Evolutionary conservation across 371 early-diverging fungal genomes (phyloP).

Genomic region (Mortierella polycephala): DNA sequence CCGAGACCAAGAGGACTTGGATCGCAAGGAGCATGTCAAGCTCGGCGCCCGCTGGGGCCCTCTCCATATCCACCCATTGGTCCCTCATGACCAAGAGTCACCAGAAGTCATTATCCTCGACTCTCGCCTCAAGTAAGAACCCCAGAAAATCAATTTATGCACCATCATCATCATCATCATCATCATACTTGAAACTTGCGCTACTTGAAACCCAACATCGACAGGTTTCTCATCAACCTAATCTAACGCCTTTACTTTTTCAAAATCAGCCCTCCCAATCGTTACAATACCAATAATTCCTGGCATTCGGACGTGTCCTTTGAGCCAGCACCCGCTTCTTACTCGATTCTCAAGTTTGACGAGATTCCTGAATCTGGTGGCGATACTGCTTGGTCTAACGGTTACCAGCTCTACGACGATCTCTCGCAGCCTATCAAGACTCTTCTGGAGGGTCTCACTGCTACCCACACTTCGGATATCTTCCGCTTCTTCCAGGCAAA

Average conservation of each 20-base stretch:
- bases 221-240: neutral
- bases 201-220: neutral
- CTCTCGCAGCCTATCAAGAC: conserved; percentile 64
- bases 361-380: conserved; percentile 69
- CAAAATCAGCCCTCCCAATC: conserved; percentile 20
- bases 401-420: conserved; percentile 69
- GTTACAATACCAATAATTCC: conserved; percentile 55
- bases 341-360: conserved; percentile 66
- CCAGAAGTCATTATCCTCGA: conserved; percentile 52
- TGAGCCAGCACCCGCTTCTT: conserved; percentile 66
- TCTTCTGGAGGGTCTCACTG: conserved; percentile 70
- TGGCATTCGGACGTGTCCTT: conserved; percentile 74
- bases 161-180: too few species aligned
- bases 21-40: conserved; percentile 60
- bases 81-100: conserved; percentile 43
- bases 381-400: conserved; percentile 67
- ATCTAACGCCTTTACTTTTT: neutral
- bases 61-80: conserved; percentile 67
- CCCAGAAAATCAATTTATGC: neutral
- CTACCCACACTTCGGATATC: conserved; percentile 66
- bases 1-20: conserved; percentile 64
- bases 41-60: conserved; percentile 64
- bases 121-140: conserved; percentile 30
- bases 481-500: conserved; percentile 56
- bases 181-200: too few species aligned